Evolutionary conservation across 2,329 filamentous ascomycete species (phyloP).

Genomic region (Nakataea oryzae): DNA sequence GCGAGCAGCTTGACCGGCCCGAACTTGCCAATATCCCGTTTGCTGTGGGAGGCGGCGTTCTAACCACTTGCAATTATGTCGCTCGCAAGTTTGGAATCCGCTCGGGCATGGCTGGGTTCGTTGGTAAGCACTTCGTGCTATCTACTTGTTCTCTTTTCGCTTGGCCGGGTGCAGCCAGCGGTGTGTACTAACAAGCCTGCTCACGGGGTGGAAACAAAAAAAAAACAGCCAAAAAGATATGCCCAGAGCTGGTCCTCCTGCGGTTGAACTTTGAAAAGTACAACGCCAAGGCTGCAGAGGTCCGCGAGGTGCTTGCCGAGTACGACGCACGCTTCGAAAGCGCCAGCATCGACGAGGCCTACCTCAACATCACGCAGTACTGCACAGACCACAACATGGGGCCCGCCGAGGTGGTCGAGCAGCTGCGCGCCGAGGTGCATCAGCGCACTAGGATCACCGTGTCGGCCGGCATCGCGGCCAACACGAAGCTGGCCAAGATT

Average conservation of each 20-base stretch:
- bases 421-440: conserved; percentile 68
- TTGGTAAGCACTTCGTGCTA: conserved; percentile 24
- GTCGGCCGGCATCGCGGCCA: conserved; percentile 88
- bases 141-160: no score
- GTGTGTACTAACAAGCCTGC: no score
- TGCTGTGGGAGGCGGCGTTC: conserved; percentile 65
- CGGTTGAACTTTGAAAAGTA: conserved; percentile 89
- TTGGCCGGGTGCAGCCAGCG: no score
- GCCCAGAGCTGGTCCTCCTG: conserved; percentile 72
- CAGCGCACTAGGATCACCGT: conserved; percentile 75
- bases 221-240: conserved; percentile 72
- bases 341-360: conserved; percentile 92
- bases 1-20: conserved; percentile 75
- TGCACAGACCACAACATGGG: conserved; percentile 57
- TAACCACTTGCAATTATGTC: conserved; percentile 72
- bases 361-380: conserved; percentile 87
- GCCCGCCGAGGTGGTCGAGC: conserved; percentile 63
- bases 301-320: conserved; percentile 69
- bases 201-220: no score
- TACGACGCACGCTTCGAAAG: conserved; percentile 90
- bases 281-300: conserved; percentile 76
- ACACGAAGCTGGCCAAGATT: conserved; percentile 90
- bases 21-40: conserved; percentile 83
- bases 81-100: conserved; percentile 84
- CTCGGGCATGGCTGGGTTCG: conserved; percentile 92